Conservation (phyloP, 1,284 basidiomycete species). For the Takashimella tepidaria region DNA sequence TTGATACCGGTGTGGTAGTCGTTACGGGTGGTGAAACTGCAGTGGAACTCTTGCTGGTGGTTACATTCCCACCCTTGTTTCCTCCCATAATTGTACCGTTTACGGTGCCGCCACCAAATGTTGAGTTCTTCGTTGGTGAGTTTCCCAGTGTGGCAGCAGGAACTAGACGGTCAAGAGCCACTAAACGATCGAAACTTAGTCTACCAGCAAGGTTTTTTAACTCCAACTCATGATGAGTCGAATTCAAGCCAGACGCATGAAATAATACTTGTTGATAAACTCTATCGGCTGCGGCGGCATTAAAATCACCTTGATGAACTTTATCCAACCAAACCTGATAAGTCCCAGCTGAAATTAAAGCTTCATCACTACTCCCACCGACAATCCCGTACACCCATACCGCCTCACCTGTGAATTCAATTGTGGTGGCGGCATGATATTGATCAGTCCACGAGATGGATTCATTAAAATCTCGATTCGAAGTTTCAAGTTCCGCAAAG, state of each 20-base stretch:
- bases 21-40: too few species aligned
- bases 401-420: conserved; percentile 24
- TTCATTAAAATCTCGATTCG: conserved; percentile 17
- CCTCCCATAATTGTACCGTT: too few species aligned
- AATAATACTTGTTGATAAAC: conserved; percentile 33
- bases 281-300: conserved; percentile 19
- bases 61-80: too few species aligned
- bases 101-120: too few species aligned
- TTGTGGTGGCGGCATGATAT: conserved; percentile 16
- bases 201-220: conserved; percentile 23
- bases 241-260: conserved; percentile 19
- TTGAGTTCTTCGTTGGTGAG: too few species aligned
- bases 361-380: conserved; percentile 11
- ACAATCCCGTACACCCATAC: conserved; percentile 31
- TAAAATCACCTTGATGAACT: conserved; percentile 20
- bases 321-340: conserved; percentile 33
- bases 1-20: too few species aligned
- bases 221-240: conserved; percentile 20
- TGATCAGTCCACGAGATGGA: conserved; percentile 34
- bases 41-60: too few species aligned
- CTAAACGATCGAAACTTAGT: conserved; percentile 30
- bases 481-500: conserved; percentile 14
- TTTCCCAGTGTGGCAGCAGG: background rate
- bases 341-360: background rate
- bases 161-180: conserved; percentile 13